These are phyloP conservation scores for Marasmius sp. DNA, from an alignment of 1,284 basidiomycete genomes.

Conservation along the genomic window DNA sequence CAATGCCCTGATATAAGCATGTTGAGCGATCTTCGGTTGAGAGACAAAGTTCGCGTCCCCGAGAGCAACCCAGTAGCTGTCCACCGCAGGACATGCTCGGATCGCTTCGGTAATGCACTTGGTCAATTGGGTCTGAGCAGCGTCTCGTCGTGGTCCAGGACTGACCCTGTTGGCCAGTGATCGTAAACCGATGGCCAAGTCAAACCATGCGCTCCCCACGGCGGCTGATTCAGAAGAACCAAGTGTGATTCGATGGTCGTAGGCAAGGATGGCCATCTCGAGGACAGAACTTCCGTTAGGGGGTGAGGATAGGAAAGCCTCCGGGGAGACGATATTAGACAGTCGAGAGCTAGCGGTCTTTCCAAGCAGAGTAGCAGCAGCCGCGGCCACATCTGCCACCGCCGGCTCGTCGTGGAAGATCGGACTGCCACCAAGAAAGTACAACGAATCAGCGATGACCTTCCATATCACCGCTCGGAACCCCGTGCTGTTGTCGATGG, in stretches of 20 bases:
- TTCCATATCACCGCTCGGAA: conserved; percentile 87
- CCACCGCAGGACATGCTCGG: conserved; percentile 72
- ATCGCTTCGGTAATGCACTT: conserved; percentile 76
- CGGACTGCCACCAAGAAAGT: conserved; percentile 55
- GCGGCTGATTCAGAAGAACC: conserved; percentile 58
- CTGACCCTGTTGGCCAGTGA: conserved; percentile 42
- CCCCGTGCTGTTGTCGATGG: conserved; percentile 56
- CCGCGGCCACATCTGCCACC: conserved; percentile 37
- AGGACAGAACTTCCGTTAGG: conserved; percentile 43
- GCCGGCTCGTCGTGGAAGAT: conserved; percentile 41
- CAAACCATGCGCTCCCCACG: conserved; percentile 72
- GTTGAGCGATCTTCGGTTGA: conserved; percentile 78
- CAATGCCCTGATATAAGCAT: conserved; percentile 89
- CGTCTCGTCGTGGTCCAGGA: conserved; percentile 29
- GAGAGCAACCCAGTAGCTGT: conserved; percentile 80
- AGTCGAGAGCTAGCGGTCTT: conserved; percentile 41
- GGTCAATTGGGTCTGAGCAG: conserved; percentile 53
- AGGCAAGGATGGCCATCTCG: conserved; percentile 66
- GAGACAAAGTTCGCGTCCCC: conserved; percentile 75
- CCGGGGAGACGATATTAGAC: conserved; percentile 38
- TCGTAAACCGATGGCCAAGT: conserved; percentile 73
- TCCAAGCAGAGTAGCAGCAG: conserved; percentile 38
- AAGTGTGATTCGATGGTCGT: conserved; percentile 73
- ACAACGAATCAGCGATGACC: conserved; percentile 76
- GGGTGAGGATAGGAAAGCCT: conserved; percentile 22